phyloP scores from a whole-genome alignment of 768 basidiomycete species.

The Lactarius akahatsu region DNA sequence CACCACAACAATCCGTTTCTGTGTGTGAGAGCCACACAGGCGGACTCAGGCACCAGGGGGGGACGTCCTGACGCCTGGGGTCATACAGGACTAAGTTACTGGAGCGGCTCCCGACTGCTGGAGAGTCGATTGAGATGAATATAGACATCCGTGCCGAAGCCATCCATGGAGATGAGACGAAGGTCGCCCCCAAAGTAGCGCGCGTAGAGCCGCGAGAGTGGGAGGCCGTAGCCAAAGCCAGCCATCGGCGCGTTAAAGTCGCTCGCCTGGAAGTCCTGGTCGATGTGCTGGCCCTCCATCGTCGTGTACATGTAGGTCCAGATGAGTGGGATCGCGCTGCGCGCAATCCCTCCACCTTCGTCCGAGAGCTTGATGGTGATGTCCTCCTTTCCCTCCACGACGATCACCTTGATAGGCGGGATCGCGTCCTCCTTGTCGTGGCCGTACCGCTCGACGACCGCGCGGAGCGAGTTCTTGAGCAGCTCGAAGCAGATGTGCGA shows the following conservation, averaged over 20 bases:
- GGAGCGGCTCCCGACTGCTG: constrained; percentile 77
- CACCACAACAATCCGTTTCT: not conserved
- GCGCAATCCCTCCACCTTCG: constrained; percentile 92
- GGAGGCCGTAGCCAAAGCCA: constrained; percentile 92
- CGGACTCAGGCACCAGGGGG: not conserved
- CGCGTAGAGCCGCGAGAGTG: constrained; percentile 91
- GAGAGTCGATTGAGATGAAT: constrained; percentile 87
- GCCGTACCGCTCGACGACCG: constrained; percentile 91
- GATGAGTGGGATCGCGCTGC: constrained; percentile 87
- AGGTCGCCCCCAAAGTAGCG: constrained; percentile 95
- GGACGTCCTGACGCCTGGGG: not conserved
- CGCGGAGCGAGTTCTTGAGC: constrained; percentile 95
- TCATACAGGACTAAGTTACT: constrained; percentile 35
- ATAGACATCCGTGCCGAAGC: constrained; percentile 94
- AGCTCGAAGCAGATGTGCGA: constrained; percentile 97
- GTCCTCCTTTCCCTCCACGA: constrained; percentile 96
- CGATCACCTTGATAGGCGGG: constrained; percentile 92
- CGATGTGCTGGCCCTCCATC: constrained; percentile 68
- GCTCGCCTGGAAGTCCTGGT: constrained; percentile 74
- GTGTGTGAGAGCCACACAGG: not conserved
- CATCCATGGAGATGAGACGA: constrained; percentile 95
- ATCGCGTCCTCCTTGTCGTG: constrained; percentile 73
- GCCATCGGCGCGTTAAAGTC: constrained; percentile 99
- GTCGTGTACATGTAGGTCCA: constrained; percentile 99
- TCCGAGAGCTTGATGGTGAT: constrained; percentile 99